These are phyloP conservation scores for Picochlorum sp. DNA, from an alignment of 139 green algal species.

Conservation along the genomic window DNA sequence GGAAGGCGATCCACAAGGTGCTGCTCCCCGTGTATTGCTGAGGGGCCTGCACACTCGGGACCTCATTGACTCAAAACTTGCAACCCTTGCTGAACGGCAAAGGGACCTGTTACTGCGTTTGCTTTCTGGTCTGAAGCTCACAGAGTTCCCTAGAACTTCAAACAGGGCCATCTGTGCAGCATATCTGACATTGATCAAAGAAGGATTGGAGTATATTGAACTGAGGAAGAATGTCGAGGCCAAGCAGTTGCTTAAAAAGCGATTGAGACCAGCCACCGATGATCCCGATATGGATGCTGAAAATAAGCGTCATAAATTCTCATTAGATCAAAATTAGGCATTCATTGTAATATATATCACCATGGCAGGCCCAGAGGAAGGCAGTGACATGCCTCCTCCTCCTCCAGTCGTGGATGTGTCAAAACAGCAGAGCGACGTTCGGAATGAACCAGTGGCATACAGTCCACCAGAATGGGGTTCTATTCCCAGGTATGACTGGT, in stretches of 20 bases:
- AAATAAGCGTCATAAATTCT: constrained; percentile 10
- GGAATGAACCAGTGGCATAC: too few relatives aligned
- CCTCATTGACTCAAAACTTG: constrained; percentile 16
- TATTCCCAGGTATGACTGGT: too few relatives aligned
- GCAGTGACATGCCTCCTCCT: too few relatives aligned
- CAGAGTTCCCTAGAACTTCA: constrained; percentile 26
- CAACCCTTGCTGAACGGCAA: constrained; percentile 9
- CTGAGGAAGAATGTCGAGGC: constrained; percentile 26
- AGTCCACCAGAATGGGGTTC: too few relatives aligned
- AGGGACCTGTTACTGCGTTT: constrained; percentile 53
- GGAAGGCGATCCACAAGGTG: not conserved
- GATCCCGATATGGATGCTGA: constrained; percentile 5
- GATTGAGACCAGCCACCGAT: not conserved
- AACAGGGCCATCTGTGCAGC: constrained; percentile 42
- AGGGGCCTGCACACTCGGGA: constrained; percentile 37
- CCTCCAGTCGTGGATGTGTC: too few relatives aligned
- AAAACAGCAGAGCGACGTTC: too few relatives aligned
- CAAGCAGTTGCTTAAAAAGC: constrained; percentile 10
- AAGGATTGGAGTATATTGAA: constrained; percentile 56
- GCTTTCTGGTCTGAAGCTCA: constrained; percentile 44
- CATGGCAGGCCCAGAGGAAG: too few relatives aligned
- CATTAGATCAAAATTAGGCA: not conserved
- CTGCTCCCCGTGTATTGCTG: constrained; percentile 39
- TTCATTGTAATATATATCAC: not conserved
- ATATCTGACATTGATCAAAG: constrained; percentile 46